These are phyloP conservation scores for Myrmaecium sp. DNA, from an alignment of 2,329 filamentous ascomycete genomes.

Conservation along the genomic window DNA sequence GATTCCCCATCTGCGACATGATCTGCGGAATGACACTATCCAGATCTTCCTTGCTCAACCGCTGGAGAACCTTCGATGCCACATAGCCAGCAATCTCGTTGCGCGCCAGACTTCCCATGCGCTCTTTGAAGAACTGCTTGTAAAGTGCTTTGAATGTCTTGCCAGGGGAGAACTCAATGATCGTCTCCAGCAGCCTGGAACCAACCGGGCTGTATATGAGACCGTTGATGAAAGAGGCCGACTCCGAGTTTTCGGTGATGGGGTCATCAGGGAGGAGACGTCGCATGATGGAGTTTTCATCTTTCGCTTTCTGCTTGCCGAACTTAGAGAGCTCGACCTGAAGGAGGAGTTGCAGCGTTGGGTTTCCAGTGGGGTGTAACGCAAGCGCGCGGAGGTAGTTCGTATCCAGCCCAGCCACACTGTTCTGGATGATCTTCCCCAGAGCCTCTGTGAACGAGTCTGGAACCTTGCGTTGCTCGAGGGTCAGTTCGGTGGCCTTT, in stretches of 20 bases:
- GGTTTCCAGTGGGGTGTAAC: constrained; percentile 80
- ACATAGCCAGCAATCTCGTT: constrained; percentile 88
- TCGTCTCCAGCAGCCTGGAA: constrained; percentile 74
- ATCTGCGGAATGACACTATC: constrained; percentile 55
- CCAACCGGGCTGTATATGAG: constrained; percentile 83
- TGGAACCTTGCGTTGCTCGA: constrained; percentile 44
- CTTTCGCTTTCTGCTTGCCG: constrained; percentile 47
- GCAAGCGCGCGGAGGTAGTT: constrained; percentile 70
- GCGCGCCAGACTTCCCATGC: constrained; percentile 63
- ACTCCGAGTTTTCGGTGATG: constrained; percentile 54
- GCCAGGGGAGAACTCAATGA: constrained; percentile 64
- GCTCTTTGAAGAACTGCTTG: constrained; percentile 58
- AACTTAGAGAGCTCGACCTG: constrained; percentile 69
- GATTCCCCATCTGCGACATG: constrained; percentile 50
- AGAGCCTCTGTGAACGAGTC: constrained; percentile 60
- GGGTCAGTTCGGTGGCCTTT: constrained; percentile 26
- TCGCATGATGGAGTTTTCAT: constrained; percentile 52
- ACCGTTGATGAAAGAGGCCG: constrained; percentile 65
- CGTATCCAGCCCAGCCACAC: constrained; percentile 57
- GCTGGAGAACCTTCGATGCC: constrained; percentile 63
- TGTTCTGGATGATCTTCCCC: constrained; percentile 66
- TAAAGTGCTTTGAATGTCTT: constrained; percentile 86
- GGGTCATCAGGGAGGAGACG: constrained; percentile 67
- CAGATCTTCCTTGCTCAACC: constrained; percentile 75
- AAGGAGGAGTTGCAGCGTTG: constrained; percentile 76